Evolutionary conservation across 1,284 basidiomycete genomes (phyloP).

Genomic region (Ustilago xerochloae): DNA sequence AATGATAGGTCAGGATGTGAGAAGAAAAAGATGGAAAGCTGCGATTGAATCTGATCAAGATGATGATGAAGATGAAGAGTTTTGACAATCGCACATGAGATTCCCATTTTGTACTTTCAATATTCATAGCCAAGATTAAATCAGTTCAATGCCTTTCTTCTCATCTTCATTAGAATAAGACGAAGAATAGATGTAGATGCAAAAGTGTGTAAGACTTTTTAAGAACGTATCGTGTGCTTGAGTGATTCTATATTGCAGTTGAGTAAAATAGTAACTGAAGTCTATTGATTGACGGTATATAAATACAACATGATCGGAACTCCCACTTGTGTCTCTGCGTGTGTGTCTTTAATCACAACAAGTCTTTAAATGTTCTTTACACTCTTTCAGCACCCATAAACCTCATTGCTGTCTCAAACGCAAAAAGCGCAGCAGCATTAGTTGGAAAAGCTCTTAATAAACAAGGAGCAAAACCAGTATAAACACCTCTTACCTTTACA

Average conservation of each 20-base stretch:
- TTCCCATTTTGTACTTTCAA: too few relatives aligned
- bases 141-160: background rate
- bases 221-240: too few relatives aligned
- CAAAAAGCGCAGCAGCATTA: conserved; percentile 62
- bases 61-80: conserved; percentile 15
- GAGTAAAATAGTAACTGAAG: background rate
- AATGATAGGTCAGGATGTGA: conserved; percentile 35
- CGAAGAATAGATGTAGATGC: too few relatives aligned
- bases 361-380: background rate
- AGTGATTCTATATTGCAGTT: too few relatives aligned
- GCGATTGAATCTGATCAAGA: conserved; percentile 30
- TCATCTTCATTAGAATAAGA: too few relatives aligned
- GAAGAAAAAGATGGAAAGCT: conserved; percentile 37
- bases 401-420: conserved; percentile 63
- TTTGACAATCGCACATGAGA: too few relatives aligned
- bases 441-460: conserved; percentile 64
- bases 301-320: background rate
- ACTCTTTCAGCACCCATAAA: conserved; percentile 61
- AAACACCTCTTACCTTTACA: conserved; percentile 39
- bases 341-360: too few relatives aligned
- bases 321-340: background rate
- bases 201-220: too few relatives aligned
- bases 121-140: too few relatives aligned
- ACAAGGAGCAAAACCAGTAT: conserved; percentile 61
- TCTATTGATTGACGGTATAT: conserved; percentile 7